Evolutionary conservation across 108 stramenopile genomes (phyloP).

Genomic region (Skeletonema tropicum): DNA sequence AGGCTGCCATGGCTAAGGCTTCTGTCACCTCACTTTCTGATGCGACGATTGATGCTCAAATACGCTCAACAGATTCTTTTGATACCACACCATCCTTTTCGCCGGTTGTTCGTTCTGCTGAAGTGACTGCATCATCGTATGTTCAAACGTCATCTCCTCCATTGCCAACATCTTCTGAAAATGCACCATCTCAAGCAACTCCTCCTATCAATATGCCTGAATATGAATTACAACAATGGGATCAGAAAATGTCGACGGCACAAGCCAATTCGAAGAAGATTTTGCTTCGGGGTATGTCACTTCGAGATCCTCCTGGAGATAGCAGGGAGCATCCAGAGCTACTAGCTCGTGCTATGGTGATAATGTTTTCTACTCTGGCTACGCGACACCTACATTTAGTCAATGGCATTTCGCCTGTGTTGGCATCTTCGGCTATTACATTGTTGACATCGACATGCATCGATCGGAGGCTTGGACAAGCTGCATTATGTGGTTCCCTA

Average conservation of each 20-base stretch:
- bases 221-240: constrained; percentile 15
- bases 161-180: not conserved
- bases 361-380: constrained; percentile 24
- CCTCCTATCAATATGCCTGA: constrained; percentile 4
- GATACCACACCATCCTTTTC: not conserved
- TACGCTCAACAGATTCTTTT: not conserved
- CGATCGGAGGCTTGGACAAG: constrained; percentile 48
- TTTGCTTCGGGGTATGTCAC: not conserved
- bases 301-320: constrained; percentile 38
- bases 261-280: constrained; percentile 10
- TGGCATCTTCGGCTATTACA: constrained; percentile 47
- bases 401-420: constrained; percentile 24
- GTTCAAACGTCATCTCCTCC: not conserved
- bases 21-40: constrained; percentile 4
- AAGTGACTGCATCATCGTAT: not conserved
- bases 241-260: constrained; percentile 13
- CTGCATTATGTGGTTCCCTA: constrained; percentile 55
- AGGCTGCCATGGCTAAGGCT: not conserved
- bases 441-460: constrained; percentile 15
- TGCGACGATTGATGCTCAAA: not conserved
- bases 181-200: constrained; percentile 2
- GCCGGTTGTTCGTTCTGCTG: not conserved
- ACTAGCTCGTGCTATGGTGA: constrained; percentile 20
- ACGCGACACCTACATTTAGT: constrained; percentile 33
- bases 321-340: constrained; percentile 39